Evolutionary conservation across 2,329 filamentous ascomycete genomes (phyloP), one percentile per base, ranked within the genome.

Genomic region (Diaporthe sp.): DNA sequence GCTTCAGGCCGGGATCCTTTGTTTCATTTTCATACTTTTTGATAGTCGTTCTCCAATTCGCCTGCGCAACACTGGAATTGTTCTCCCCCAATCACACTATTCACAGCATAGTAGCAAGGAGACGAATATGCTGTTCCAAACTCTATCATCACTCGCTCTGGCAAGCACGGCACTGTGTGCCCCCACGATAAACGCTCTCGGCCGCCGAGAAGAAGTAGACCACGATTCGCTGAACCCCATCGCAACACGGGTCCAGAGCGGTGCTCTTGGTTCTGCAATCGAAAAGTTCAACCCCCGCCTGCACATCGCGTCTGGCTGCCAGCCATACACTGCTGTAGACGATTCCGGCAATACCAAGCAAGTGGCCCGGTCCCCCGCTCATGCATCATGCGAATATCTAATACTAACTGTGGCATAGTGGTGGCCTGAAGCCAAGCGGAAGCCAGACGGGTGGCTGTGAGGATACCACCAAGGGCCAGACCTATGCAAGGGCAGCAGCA

Each of bases 361-460:
- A 66, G 45, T 76, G 17, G 35, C 52, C 30, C 57, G 35, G 13
- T 8, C 9, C 54, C 15, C 54, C 15, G 42, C 1, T 8, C 45
- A n/a, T 10, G 30, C 15, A 38, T 5, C 25, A 15, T 8, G 22
- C 9, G 10, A 54, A 25, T n/a, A 4, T 33, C 3, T 47, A 22
- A 22, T 17, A 25, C 70, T 72, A 40, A 72, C 22, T n/a, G 52
- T 42, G 35, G 25, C 15, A 13, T 45, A 81, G 83, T 57, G 82
- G 81, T 45, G 84, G 84, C 35, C 75, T 85, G 25, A 73, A 79
- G 35, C 75, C 80, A 22, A 79, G 71, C n/a, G 83, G 83, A 28
- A 76, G 71, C 30, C 76, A 79, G 3, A 78, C 74, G 22, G 79
- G 80, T 38, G 79, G 77, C 54, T 84, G 82, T 78, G 77, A 73